Conservation (phyloP, 2,329 filamentous ascomycete genomes). For the Ophiocordyceps australis region DNA sequence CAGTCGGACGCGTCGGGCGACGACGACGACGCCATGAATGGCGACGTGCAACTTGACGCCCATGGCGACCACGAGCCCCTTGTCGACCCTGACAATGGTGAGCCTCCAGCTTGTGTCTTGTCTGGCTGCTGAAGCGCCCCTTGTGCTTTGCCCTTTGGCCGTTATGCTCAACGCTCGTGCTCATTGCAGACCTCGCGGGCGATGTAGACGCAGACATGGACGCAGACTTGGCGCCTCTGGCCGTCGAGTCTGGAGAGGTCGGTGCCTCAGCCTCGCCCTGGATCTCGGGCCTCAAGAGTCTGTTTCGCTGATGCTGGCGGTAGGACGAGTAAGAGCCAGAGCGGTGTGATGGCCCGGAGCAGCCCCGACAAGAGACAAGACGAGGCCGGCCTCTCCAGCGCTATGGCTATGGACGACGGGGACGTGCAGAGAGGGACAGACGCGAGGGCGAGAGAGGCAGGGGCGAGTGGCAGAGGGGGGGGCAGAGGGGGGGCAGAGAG, state of each 20-base stretch:
- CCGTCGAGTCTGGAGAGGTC: constrained; percentile 8
- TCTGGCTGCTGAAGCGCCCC: no score
- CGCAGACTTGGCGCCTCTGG: background rate
- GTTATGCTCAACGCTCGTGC: background rate
- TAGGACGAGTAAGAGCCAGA: no score
- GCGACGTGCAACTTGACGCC: constrained; percentile 5
- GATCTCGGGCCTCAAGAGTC: constrained; percentile 6
- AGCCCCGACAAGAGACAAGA: no score
- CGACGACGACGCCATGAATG: constrained; percentile 7
- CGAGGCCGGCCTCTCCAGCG: no score
- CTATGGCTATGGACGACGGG: no score
- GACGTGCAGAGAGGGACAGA: no score
- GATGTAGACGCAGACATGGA: constrained; percentile 1
- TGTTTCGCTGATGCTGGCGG: constrained; percentile 10
- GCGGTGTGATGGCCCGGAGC: no score
- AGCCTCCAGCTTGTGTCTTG: background rate
- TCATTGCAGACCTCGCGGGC: constrained; percentile 2
- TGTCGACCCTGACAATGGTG: constrained; percentile 1
- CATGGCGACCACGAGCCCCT: background rate
- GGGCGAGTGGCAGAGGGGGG: no score
- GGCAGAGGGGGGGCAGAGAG: no score
- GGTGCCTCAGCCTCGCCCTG: constrained; percentile 6
- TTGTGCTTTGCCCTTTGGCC: background rate
- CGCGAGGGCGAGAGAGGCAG: no score
- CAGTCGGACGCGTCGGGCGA: constrained; percentile 5